A percentile compares a stretch with the other conserved stretches of the same genome.
Evolutionary conservation across 345 rosid genomes (phyloP).

Genomic region (Murraya koenigii): DNA sequence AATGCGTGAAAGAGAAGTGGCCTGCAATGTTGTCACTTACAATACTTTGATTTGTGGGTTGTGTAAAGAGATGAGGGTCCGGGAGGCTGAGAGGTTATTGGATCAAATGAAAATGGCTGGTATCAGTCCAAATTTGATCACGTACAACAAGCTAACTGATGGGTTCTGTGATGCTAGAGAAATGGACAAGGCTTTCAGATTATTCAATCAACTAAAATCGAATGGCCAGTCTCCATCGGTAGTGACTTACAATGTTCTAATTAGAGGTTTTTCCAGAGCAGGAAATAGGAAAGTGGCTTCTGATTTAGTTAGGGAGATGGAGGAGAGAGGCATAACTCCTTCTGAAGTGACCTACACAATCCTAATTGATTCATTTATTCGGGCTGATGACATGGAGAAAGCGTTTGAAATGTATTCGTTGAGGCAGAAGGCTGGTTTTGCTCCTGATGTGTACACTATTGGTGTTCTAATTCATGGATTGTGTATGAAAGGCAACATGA

Average conservation of each 20-base stretch:
- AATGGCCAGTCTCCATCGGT: slow-evolving; percentile 57
- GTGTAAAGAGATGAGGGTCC: slow-evolving; percentile 38
- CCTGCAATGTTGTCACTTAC: slow-evolving; percentile 54
- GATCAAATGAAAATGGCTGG: slow-evolving; percentile 46
- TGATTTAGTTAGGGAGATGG: slow-evolving; percentile 67
- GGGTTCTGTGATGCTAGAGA: slow-evolving; percentile 51
- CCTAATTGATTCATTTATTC: slow-evolving; percentile 47
- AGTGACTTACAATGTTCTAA: slow-evolving; percentile 56
- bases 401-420: slow-evolving; percentile 48
- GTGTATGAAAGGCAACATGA: slow-evolving; percentile 72
- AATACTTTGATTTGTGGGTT: slow-evolving; percentile 62
- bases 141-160: slow-evolving; percentile 60
- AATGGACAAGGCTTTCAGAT: slow-evolving; percentile 45
- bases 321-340: slow-evolving; percentile 68
- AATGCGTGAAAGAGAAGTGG: slow-evolving; percentile 66
- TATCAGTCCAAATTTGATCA: slow-evolving; percentile 51
- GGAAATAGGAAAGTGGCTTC: slow-evolving; percentile 40
- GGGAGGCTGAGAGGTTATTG: slow-evolving; percentile 51
- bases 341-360: slow-evolving; percentile 71
- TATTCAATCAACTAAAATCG: slow-evolving; percentile 50
- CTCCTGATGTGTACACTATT: slow-evolving; percentile 58
- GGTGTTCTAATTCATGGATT: slow-evolving; percentile 68
- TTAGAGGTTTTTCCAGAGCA: slow-evolving; percentile 50
- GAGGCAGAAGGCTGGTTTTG: slow-evolving; percentile 56
- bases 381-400: slow-evolving; percentile 49